Conservation (phyloP, 192 early-diverging fungal species). For the Coemansia biformis region DNA sequence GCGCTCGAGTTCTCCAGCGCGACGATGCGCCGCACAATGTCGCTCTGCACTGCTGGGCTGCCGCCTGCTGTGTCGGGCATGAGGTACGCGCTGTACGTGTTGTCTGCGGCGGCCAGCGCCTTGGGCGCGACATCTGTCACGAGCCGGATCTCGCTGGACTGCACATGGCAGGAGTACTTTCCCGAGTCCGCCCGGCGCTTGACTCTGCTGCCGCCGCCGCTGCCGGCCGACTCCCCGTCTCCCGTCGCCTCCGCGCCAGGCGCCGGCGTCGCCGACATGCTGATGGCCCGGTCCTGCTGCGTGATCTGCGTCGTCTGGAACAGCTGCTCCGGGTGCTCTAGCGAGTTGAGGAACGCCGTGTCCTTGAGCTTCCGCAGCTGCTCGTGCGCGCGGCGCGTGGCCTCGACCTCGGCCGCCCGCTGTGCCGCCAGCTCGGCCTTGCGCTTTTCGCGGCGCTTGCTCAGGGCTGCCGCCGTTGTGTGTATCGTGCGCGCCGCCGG, state of each 20-base stretch:
- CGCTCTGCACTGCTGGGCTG: slow-evolving; percentile 41
- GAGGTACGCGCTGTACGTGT: slow-evolving; percentile 6
- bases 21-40: slow-evolving; percentile 65
- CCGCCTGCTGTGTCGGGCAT: slow-evolving; percentile 13
- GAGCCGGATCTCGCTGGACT: slow-evolving; percentile 22
- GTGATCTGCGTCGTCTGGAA: slow-evolving; percentile 45
- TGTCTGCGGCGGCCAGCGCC: slow-evolving; percentile 11
- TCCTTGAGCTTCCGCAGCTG: slow-evolving; percentile 42
- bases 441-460: slow-evolving; percentile 30
- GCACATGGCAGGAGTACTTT: slow-evolving; percentile 18
- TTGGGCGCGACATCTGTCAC: slow-evolving; percentile 37
- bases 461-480: slow-evolving; percentile 13
- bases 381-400: slow-evolving; percentile 22
- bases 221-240: too few relatives aligned
- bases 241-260: too few relatives aligned
- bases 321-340: slow-evolving; percentile 26
- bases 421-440: slow-evolving; percentile 43
- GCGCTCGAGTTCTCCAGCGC: slow-evolving; percentile 78
- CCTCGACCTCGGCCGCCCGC: slow-evolving; percentile 39
- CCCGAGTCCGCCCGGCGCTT: slow-evolving; percentile 35
- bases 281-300: slow-evolving; percentile 31
- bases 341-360: slow-evolving; percentile 49
- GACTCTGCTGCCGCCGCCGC: slow-evolving; percentile 8
- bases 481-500: slow-evolving; percentile 23
- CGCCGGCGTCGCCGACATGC: too few relatives aligned